Conservation (phyloP, 2,329 filamentous ascomycete species). For the Pseudomassariella vexata region DNA sequence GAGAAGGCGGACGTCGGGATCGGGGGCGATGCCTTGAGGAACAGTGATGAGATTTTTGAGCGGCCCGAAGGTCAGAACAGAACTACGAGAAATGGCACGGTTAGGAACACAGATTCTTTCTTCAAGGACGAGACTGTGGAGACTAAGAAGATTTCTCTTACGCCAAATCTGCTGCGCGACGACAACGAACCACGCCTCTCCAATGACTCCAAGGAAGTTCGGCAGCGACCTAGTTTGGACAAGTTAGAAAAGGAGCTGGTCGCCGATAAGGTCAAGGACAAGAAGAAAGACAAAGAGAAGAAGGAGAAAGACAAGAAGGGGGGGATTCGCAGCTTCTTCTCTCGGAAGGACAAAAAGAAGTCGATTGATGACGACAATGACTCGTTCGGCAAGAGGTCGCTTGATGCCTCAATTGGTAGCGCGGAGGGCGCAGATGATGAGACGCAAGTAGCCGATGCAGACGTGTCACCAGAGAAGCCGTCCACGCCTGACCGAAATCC, state of each 20-base stretch:
- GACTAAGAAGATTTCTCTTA: constrained; percentile 95
- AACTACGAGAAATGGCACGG: constrained; percentile 76
- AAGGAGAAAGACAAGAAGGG: constrained; percentile 40
- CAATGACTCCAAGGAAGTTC: constrained; percentile 37
- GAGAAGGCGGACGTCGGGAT: constrained; percentile 24
- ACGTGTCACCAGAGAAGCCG: constrained; percentile 39
- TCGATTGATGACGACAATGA: constrained; percentile 53
- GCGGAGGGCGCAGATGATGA: constrained; percentile 39
- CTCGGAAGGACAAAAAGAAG: constrained; percentile 56
- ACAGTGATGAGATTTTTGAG: constrained; percentile 64
- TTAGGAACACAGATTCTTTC: constrained; percentile 92
- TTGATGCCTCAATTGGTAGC: constrained; percentile 40
- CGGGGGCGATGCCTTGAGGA: constrained; percentile 27
- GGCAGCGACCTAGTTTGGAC: constrained; percentile 62
- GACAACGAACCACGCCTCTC: constrained; percentile 50
- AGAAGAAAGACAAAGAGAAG: constrained; percentile 60
- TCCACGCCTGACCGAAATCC: constrained; percentile 45
- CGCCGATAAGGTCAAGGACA: constrained; percentile 50
- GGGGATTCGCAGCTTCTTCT: constrained; percentile 53
- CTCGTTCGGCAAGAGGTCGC: constrained; percentile 55
- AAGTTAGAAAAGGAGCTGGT: constrained; percentile 45
- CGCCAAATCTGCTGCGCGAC: constrained; percentile 84
- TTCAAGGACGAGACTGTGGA: constrained; percentile 95
- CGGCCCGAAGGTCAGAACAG: constrained; percentile 45
- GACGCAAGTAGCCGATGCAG: constrained; percentile 35